Evolutionary conservation across 2,329 filamentous ascomycete genomes (phyloP), one percentile per base, ranked within the genome.

Genomic region (Diaporthe citrichinensis): DNA sequence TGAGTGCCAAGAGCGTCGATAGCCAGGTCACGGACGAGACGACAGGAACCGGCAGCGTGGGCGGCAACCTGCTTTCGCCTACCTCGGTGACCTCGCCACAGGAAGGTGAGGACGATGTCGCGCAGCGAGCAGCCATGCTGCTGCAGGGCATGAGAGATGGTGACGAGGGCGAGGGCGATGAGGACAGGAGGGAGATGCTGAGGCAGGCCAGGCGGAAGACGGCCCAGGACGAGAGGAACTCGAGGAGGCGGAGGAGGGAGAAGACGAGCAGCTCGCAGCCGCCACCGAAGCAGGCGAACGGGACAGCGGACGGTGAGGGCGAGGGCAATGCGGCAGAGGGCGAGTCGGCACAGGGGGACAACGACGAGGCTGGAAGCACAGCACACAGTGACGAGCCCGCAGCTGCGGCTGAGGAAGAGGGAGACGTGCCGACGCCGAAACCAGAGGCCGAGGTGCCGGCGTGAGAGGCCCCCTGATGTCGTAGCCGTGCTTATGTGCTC

Each of bases 41-140:
- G 55, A 86, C 86, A 39, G 86, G 84, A 78, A 82, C 88, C 14
- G 82, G 91, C 65, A 92, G 90, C 76, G 90, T 92, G 0, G 84
- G 83, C 20, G 73, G 73, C 25, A 58, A 41, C 31, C 6, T 75
- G 25, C 44, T 76, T 10, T 76, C 75, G 4, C 75, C 75, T n/a
- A 73, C 59, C 8, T 75, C 75, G 15, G 74, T 86, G 67, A 81
- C 84, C 65, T 87, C 88, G 14, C 86, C 87, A 3, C 83, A 84
- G 44, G 85, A 86, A 25, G 85, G 80, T n/a, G 85, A 86, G 69
- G 89, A 96, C 83, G 95, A 98, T 78, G 92, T 98, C 39, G 96
- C 95, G 4, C 94, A 96, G 79, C 91, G 95, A 71, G 96, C 96
- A 3, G 95, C 95, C 1, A 91, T 93, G 78, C 87, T 98, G 83